A percentile compares a stretch with the other conserved stretches of the same genome.
phyloP scores from a whole-genome alignment of 345 rosid genomes.

The Eucalyptus polyanthemos region DNA sequence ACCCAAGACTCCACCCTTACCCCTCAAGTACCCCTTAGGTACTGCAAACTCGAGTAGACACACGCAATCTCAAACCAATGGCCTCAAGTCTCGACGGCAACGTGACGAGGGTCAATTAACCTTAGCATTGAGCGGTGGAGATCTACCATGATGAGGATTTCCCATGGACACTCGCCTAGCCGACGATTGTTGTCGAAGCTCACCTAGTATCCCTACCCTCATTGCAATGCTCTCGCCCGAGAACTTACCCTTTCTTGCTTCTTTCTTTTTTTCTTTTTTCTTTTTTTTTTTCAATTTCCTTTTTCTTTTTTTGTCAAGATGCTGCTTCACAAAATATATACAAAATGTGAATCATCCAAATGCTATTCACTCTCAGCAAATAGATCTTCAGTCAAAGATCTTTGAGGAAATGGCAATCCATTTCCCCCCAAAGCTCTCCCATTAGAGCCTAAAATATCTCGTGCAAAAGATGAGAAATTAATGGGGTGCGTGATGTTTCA shows the following conservation, averaged over 20 bases:
- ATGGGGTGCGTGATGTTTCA: neutral
- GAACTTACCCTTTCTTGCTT: neutral
- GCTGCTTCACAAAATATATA: neutral
- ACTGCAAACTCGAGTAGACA: no score
- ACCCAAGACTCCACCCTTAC: no score
- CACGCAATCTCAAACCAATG: neutral
- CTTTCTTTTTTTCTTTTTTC: accelerated
- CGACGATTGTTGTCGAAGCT: neutral
- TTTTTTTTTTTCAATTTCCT: neutral
- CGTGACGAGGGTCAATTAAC: neutral
- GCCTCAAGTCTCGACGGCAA: neutral
- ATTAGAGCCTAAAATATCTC: neutral
- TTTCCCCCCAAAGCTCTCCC: neutral
- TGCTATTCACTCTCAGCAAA: neutral
- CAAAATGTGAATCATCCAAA: neutral
- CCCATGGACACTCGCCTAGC: neutral
- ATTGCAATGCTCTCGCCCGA: neutral
- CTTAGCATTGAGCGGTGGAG: neutral
- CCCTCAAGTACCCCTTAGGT: no score
- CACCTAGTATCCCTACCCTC: neutral
- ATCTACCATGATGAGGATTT: neutral
- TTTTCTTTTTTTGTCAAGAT: no score
- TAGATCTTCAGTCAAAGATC: neutral
- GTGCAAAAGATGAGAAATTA: neutral
- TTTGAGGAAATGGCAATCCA: neutral